These are phyloP conservation scores for Periglandula ipomoeae DNA, from an alignment of 2,329 filamentous ascomycete genomes.

Conservation along the genomic window DNA sequence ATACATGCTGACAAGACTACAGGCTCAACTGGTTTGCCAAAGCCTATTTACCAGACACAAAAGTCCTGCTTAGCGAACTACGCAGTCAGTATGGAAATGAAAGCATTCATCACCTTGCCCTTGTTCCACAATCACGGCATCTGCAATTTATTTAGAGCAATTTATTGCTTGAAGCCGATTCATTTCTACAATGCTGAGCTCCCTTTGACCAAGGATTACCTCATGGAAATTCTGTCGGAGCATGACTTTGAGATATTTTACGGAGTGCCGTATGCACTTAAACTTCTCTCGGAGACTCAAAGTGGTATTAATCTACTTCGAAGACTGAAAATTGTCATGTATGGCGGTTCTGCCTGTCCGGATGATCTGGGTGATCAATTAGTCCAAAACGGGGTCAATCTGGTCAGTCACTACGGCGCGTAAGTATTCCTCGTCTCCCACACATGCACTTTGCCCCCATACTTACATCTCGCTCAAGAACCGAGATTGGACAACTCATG, in stretches of 20 bases:
- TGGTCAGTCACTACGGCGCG: constrained; percentile 47
- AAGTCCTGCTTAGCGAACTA: constrained; percentile 39
- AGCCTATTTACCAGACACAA: constrained; percentile 51
- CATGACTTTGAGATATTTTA: constrained; percentile 44
- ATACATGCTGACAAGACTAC: too few species aligned
- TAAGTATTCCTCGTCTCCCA: constrained; percentile 19
- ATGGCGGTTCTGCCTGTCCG: constrained; percentile 46
- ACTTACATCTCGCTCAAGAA: too few species aligned
- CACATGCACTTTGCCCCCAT: too few species aligned
- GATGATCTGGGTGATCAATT: constrained; percentile 46
- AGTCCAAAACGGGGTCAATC: constrained; percentile 40
- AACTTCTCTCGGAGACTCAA: constrained; percentile 48
- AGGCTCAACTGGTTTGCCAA: constrained; percentile 54
- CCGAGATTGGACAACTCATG: constrained; percentile 54
- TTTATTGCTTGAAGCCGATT: constrained; percentile 39
- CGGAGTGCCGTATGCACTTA: constrained; percentile 53
- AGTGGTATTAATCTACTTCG: constrained; percentile 39
- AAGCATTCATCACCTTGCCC: constrained; percentile 45
- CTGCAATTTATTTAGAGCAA: constrained; percentile 41
- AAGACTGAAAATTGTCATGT: constrained; percentile 41
- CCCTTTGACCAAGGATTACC: constrained; percentile 40
- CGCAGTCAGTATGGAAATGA: constrained; percentile 26
- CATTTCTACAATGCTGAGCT: constrained; percentile 45
- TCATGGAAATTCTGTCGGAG: constrained; percentile 33
- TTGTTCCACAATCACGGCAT: constrained; percentile 52